Evolutionary conservation across 192 early-diverging fungal species (phyloP).

Genomic region (Dispira simplex): DNA sequence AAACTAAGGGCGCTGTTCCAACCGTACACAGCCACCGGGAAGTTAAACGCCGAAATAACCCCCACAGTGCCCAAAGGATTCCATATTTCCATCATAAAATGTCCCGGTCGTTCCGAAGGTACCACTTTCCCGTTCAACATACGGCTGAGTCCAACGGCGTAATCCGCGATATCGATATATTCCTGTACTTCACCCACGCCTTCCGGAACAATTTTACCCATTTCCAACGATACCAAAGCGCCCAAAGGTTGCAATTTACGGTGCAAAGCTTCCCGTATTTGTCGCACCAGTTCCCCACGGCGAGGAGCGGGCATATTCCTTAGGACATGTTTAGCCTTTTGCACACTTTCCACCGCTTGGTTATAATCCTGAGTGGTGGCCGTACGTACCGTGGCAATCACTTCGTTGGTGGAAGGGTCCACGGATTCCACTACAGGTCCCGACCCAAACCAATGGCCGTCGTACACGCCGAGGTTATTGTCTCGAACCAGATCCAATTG

Average conservation of each 20-base stretch:
- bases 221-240: slow-evolving; percentile 76
- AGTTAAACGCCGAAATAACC: slow-evolving; percentile 92
- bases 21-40: slow-evolving; percentile 81
- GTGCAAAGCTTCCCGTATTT: slow-evolving; percentile 72
- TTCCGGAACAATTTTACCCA: slow-evolving; percentile 91
- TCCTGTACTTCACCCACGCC: slow-evolving; percentile 93
- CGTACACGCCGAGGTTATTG: slow-evolving; percentile 56
- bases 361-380: slow-evolving; percentile 49
- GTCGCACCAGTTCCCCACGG: slow-evolving; percentile 78
- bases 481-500: slow-evolving; percentile 42
- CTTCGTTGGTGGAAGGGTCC: slow-evolving; percentile 68
- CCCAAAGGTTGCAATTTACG: slow-evolving; percentile 64
- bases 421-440: slow-evolving; percentile 41
- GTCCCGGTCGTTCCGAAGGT: slow-evolving; percentile 80
- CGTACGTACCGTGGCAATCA: slow-evolving; percentile 62
- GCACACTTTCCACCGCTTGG: slow-evolving; percentile 41
- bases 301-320: slow-evolving; percentile 63
- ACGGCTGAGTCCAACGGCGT: slow-evolving; percentile 72
- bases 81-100: slow-evolving; percentile 92
- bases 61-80: slow-evolving; percentile 86
- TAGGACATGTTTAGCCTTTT: slow-evolving; percentile 45
- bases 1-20: slow-evolving; percentile 88
- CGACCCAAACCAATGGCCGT: slow-evolving; percentile 56
- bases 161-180: slow-evolving; percentile 91
- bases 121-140: slow-evolving; percentile 68